phyloP scores from a whole-genome alignment of 2,329 filamentous ascomycete species.

The Neofusicoccum laricinum region DNA sequence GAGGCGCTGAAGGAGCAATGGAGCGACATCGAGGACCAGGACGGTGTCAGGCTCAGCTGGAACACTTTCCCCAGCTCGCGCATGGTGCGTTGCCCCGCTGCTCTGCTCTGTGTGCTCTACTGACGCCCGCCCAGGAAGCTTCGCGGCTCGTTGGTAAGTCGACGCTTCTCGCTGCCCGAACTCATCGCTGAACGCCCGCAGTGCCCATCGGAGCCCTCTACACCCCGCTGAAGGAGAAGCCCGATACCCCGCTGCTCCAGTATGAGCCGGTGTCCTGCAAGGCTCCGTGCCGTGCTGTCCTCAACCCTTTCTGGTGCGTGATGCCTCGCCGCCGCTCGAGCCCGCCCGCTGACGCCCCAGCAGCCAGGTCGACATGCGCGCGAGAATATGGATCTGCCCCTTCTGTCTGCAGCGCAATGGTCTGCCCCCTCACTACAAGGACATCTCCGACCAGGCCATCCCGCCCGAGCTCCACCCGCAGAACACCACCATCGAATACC shows the following conservation, averaged over 20 bases:
- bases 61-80: conserved; percentile 97
- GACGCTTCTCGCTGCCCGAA: not conserved
- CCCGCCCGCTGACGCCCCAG: conserved; percentile 3
- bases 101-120: not conserved
- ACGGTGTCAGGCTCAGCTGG: conserved; percentile 95
- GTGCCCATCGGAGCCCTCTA: conserved; percentile 96
- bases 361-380: conserved; percentile 80
- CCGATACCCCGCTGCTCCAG: conserved; percentile 81
- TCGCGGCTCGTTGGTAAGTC: conserved; percentile 69
- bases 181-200: conserved; percentile 21
- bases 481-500: conserved; percentile 89
- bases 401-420: conserved; percentile 83
- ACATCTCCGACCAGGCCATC: conserved; percentile 79
- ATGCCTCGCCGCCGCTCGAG: conserved; percentile 17
- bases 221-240: conserved; percentile 92
- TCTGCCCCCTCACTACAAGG: conserved; percentile 82
- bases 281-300: conserved; percentile 86
- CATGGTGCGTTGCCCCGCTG: conserved; percentile 59
- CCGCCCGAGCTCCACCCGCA: conserved; percentile 77
- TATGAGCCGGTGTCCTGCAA: conserved; percentile 98
- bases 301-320: conserved; percentile 92
- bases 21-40: conserved; percentile 93
- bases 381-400: conserved; percentile 83
- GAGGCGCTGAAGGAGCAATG: conserved; percentile 92
- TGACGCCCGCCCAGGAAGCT: conserved; percentile 66